Base-by-base conservation (phyloP, 2,329 filamentous ascomycete species). In the Lasiodiplodia citricola region DNA sequence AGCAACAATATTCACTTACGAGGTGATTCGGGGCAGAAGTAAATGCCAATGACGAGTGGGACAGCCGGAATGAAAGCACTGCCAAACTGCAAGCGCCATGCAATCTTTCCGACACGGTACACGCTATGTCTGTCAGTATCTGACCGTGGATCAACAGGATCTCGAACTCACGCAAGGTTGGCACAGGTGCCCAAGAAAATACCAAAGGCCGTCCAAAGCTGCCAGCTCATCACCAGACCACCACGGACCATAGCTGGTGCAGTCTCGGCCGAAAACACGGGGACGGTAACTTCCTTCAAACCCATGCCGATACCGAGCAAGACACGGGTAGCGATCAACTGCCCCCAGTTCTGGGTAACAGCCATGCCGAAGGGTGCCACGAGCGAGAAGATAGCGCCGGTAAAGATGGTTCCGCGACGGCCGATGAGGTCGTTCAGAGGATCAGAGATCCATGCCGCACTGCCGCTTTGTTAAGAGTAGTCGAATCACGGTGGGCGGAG, bases 211-310 rank as follows among this genome's bases (percentile, higher is more conserved):
- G 77, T 79, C 78, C 79, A 82, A 51, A 83, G 76, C 66, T 84
- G 81, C 82, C 82, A 84, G 35, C 75, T 76, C 81, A 83, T 84
- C 28, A 83, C 83, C 7, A 84, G 72, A 8, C 80, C 82, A 7
- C 80, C 81, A 21, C 81, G 76, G 57, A 82, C 80, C 0, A 70
- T 72, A 28, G 78, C 75, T 0, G 80, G 81, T 1, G 77, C 74
- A 5, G 74, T 78, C 69, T 81, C 80, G 1, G 81, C 79, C 2
- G 79, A 74, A 51, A 77, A 82, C 11, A 82, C 75, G 0, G 83
- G 83, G 0, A 83, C 81, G 1, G 83, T 84, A 6, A 79, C 75
- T 68, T 78, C 81, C 70, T 84, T 83, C 10, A 80, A 70, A 25
- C 82, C 82, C 80, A 84, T 83, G 23, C 82, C 81, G 13, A 82